Base-by-base conservation (phyloP, 495 filamentous ascomycete species). In the Poronia punctata region DNA sequence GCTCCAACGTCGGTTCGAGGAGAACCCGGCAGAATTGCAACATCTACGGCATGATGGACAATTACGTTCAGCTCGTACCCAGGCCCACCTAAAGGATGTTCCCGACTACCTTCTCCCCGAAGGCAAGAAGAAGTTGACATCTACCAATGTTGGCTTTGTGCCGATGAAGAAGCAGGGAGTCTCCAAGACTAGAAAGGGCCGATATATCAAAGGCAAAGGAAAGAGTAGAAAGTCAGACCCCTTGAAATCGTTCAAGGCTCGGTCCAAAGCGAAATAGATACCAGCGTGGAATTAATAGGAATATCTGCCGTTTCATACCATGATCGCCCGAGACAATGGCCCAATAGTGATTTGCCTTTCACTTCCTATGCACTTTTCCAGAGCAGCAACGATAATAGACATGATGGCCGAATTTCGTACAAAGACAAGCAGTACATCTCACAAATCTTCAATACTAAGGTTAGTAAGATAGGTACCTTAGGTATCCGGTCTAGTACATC, bases 41-140 rank as follows among this genome's bases (percentile, higher is more conserved):
- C 84, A 92, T 56, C 69, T 99, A 36, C 73, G 92, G 19, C 92
- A 99, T 56, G 93, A 99, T 57, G 83, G 80, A 7, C 92, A 95
- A 60, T 64, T 92, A 30, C 79, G 86, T 45, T 72, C 80, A 15
- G 83, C 84, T 4, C 71, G 84, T 48, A 72, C 88, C 20, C 88
- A 95, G 64, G 72, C 82, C 8, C 93, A 99, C 71, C 63, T 99
- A 42, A 94, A 86, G 62, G 88, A 97, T 66, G 86, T 99, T 2
- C 92, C 92, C 0, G 88, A 94, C 17, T 99, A 99, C 63, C 63
- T 99, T 32, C 72, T 99, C 52, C 92, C 92, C 0, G 87, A 84
- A 48, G 88, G 84, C 0, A 80, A 76, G 52, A 78, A 78, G 48
- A 82, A 69, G 2, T 59, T 87, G 26, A 74, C 75, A 8, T 67